These are phyloP conservation scores for Paramyrothecium sp. DNA, from an alignment of 2,329 filamentous ascomycete species.

Conservation along the genomic window DNA sequence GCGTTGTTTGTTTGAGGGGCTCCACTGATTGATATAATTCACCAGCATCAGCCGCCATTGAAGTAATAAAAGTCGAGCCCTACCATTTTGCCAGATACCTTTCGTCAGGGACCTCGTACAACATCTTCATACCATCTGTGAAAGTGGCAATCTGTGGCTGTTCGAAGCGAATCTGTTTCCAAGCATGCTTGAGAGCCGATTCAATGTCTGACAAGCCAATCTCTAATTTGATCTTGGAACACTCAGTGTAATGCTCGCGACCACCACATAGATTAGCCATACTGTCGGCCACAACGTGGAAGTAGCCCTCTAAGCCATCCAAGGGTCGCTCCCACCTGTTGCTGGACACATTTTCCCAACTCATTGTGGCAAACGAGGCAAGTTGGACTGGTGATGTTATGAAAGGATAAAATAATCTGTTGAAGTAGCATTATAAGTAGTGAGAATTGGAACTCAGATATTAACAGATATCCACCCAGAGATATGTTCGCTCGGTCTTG, in stretches of 20 bases:
- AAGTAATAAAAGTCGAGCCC: slow-evolving; percentile 9
- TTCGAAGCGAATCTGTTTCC: slow-evolving; percentile 21
- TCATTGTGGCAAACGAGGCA: background rate
- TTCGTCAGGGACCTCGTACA: slow-evolving; percentile 15
- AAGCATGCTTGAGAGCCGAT: slow-evolving; percentile 17
- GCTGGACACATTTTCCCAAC: background rate
- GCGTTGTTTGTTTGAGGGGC: slow-evolving; percentile 9
- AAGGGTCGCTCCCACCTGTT: slow-evolving; percentile 9
- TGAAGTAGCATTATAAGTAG: no score
- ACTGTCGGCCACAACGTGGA: slow-evolving; percentile 4
- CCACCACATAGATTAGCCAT: slow-evolving; percentile 5
- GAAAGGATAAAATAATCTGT: no score
- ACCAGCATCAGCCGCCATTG: slow-evolving; percentile 1
- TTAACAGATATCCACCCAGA: no score
- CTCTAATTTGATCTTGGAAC: slow-evolving; percentile 6
- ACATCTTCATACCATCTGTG: slow-evolving; percentile 13
- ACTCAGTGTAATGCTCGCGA: slow-evolving; percentile 10
- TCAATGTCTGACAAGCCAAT: slow-evolving; percentile 5
- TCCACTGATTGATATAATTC: slow-evolving; percentile 4
- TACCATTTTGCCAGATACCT: slow-evolving; percentile 14
- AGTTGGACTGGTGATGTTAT: no score
- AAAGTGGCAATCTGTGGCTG: slow-evolving; percentile 18
- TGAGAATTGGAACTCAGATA: no score
- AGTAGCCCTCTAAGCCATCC: slow-evolving; percentile 11
- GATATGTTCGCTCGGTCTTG: no score